Evolutionary conservation across 352 stramenopile species (phyloP).

Genomic region (Phytopythium litorale): DNA sequence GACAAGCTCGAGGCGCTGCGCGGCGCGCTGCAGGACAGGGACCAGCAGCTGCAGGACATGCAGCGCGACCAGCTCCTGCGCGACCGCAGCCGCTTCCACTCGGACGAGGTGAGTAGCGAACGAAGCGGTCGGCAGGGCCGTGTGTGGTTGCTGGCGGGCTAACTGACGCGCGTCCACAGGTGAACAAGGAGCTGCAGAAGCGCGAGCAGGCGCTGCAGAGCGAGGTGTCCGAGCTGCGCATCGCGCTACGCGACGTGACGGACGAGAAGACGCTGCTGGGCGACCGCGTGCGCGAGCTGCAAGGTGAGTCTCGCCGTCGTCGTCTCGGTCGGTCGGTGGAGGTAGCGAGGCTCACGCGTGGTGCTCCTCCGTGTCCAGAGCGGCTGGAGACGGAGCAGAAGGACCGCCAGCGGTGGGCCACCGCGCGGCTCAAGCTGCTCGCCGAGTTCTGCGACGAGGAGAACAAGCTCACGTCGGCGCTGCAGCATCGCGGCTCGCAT

Average conservation of each 20-base stretch:
- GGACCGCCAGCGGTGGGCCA: conserved; percentile 66
- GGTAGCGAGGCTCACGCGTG: not conserved
- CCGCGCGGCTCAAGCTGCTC: conserved; percentile 60
- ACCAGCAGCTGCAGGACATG: conserved; percentile 38
- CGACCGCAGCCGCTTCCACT: conserved; percentile 32
- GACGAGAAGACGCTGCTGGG: conserved; percentile 52
- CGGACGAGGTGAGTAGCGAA: conserved; percentile 33
- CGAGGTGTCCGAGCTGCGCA: conserved; percentile 49
- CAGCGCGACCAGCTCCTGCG: conserved; percentile 35
- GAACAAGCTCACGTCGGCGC: conserved; percentile 49
- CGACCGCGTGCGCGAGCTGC: conserved; percentile 44
- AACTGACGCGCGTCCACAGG: conserved; percentile 9
- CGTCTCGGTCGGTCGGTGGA: not conserved
- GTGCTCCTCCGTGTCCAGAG: conserved; percentile 21
- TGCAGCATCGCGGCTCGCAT: conserved; percentile 11
- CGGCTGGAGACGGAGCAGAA: conserved; percentile 58
- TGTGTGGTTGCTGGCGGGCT: not conserved
- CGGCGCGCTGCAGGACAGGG: conserved; percentile 39
- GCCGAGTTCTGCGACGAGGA: conserved; percentile 82
- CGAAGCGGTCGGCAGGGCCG: not conserved
- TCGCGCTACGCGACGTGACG: conserved; percentile 40
- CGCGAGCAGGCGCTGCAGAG: conserved; percentile 47
- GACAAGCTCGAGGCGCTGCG: conserved; percentile 31
- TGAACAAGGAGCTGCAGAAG: conserved; percentile 43
- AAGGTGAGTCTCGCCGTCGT: conserved; percentile 26